These are phyloP conservation scores for Talaromyces islandicus DNA, from an alignment of 2,329 filamentous ascomycete species.

Conservation along the genomic window DNA sequence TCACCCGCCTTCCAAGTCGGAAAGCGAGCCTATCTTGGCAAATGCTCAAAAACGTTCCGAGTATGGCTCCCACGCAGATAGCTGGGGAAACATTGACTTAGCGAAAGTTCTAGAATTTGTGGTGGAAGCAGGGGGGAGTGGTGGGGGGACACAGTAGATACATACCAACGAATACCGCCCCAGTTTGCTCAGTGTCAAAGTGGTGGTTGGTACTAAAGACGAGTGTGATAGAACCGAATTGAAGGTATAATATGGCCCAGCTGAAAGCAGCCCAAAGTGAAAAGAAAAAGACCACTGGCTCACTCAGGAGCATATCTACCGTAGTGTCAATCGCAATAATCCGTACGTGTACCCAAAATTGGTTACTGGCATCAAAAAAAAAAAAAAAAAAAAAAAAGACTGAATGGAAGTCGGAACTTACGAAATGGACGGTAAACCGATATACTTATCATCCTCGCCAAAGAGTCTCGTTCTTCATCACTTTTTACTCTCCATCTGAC, in stretches of 20 bases:
- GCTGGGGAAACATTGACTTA: conserved; percentile 29
- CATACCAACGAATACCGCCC: conserved; percentile 60
- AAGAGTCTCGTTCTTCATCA: conserved; percentile 67
- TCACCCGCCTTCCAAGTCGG: conserved; percentile 40
- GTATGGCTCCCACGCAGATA: conserved; percentile 60
- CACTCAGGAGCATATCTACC: conserved; percentile 50
- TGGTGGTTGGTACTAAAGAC: conserved; percentile 64
- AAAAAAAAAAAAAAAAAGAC: neutral
- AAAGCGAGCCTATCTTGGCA: conserved; percentile 62
- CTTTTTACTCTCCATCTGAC: conserved; percentile 75
- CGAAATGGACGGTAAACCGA: conserved; percentile 73
- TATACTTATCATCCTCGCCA: conserved; percentile 65
- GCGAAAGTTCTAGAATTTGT: neutral
- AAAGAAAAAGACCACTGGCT: conserved; percentile 66
- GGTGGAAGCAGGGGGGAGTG: no score
- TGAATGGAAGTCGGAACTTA: conserved; percentile 20
- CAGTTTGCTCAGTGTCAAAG: conserved; percentile 62
- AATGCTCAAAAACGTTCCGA: conserved; percentile 65
- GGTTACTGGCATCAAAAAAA: neutral
- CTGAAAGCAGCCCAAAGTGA: conserved; percentile 84
- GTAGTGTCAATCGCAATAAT: neutral
- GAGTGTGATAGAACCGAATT: conserved; percentile 72
- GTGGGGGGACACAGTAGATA: no score
- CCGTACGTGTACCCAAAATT: neutral
- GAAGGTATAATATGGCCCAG: conserved; percentile 84